Percentiles rank a stretch among this genome's conserved stretches.
Conservation (phyloP, 768 basidiomycete species). For the Tylopilus subfusipes region DNA sequence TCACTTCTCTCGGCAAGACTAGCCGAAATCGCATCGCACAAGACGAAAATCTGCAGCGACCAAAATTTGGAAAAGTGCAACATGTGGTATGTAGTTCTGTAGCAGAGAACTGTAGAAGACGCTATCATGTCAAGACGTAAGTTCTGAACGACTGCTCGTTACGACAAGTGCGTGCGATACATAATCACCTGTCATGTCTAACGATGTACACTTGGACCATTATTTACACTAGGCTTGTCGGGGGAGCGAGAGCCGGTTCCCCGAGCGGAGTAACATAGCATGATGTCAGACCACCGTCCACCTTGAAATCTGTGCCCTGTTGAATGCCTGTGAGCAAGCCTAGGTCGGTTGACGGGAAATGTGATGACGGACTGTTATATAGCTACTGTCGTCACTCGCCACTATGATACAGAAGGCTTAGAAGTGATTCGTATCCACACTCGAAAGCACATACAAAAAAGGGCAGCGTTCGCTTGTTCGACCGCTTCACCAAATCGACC, state of each 20-base stretch:
- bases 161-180: not conserved
- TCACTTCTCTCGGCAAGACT: not conserved
- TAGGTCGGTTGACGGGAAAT: not conserved
- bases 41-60: not conserved
- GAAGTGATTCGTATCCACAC: constrained; percentile 3
- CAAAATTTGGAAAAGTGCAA: not conserved
- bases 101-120: too few relatives aligned
- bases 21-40: not conserved
- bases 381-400: constrained; percentile 94
- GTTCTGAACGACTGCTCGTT: not conserved
- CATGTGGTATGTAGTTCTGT: not conserved
- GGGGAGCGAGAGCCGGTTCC: constrained; percentile 68
- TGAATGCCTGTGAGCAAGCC: constrained; percentile 6
- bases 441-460: constrained; percentile 75
- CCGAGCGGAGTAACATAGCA: constrained; percentile 92
- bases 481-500: constrained; percentile 97
- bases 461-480: constrained; percentile 87
- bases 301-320: constrained; percentile 89
- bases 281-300: constrained; percentile 90
- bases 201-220: not conserved
- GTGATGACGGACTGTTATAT: constrained; percentile 71
- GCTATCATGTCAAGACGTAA: not conserved
- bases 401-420: constrained; percentile 39
- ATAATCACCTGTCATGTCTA: not conserved
- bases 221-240: constrained; percentile 54